phyloP scores from a whole-genome alignment of 163 green algal species.

The Scenedesmus sp. region DNA sequence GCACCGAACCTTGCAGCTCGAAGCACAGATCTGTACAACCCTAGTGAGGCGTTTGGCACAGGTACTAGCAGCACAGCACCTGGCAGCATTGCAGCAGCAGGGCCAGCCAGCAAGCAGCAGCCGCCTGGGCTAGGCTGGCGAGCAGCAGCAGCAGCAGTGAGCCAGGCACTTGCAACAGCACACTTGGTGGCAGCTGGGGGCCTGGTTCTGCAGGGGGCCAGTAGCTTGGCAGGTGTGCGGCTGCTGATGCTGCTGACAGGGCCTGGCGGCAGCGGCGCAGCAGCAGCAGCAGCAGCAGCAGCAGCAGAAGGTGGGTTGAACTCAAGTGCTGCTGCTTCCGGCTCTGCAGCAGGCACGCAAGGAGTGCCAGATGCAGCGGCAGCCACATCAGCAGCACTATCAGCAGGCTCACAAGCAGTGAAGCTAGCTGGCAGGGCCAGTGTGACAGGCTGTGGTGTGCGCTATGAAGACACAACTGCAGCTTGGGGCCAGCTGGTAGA shows the following conservation, averaged over 20 bases:
- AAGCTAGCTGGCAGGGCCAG: not conserved
- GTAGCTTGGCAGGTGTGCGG: constrained; percentile 54
- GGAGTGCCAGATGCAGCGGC: not conserved
- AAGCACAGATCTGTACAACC: constrained; percentile 38
- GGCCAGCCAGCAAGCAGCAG: constrained; percentile 22
- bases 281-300: constrained; percentile 4
- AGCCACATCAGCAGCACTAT: not conserved
- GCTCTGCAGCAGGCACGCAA: not conserved
- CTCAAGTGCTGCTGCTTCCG: not conserved
- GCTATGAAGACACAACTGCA: constrained; percentile 23
- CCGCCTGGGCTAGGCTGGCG: constrained; percentile 19
- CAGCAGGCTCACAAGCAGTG: too few species aligned
- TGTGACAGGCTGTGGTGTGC: constrained; percentile 37
- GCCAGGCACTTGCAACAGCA: constrained; percentile 55
- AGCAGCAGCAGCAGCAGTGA: constrained; percentile 58
- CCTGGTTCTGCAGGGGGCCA: constrained; percentile 58
- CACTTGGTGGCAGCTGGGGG: constrained; percentile 64
- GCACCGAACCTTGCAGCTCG: not conserved
- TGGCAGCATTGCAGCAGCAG: constrained; percentile 14
- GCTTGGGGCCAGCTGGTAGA: not conserved
- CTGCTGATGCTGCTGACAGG: constrained; percentile 56
- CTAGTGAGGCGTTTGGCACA: constrained; percentile 35
- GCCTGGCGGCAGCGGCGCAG: not conserved
- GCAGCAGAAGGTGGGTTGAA: not conserved
- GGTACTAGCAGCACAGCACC: not conserved